A percentile compares a stretch with the other conserved stretches of the same genome.
phyloP scores from a whole-genome alignment of 805 yeast genomes.

The Candida xyloterini region DNA sequence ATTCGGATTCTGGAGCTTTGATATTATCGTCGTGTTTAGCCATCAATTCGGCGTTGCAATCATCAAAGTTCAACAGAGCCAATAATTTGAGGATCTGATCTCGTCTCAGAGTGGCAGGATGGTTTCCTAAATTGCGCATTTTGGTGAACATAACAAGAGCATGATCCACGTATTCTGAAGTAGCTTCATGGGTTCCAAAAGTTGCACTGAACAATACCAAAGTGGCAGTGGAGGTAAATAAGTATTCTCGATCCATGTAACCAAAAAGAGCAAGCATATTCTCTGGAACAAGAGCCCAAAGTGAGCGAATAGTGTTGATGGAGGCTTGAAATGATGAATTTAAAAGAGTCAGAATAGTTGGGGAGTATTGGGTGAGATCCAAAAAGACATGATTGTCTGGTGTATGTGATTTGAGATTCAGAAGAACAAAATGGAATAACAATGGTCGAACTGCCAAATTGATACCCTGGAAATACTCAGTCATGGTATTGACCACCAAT shows the following conservation, averaged over 20 bases:
- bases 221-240: conserved; percentile 75
- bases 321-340: conserved; percentile 81
- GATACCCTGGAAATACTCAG: conserved; percentile 81
- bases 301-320: conserved; percentile 65
- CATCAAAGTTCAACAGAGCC: conserved; percentile 64
- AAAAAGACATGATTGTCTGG: conserved; percentile 42
- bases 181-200: conserved; percentile 78
- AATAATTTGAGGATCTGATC: conserved; percentile 67
- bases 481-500: conserved; percentile 68
- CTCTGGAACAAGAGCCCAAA: conserved; percentile 73
- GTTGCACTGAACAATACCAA: conserved; percentile 71
- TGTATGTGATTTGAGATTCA: conserved; percentile 46
- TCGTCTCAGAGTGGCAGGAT: conserved; percentile 73
- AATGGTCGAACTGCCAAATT: conserved; percentile 76
- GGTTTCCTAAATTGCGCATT: conserved; percentile 75
- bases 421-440: conserved; percentile 70
- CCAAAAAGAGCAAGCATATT: conserved; percentile 85
- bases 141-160: conserved; percentile 65
- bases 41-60: conserved; percentile 55
- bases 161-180: conserved; percentile 68
- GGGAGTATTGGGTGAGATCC: conserved; percentile 65
- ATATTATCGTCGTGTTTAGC: conserved; percentile 54
- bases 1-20: conserved; percentile 20
- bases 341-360: conserved; percentile 61
- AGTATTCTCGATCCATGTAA: conserved; percentile 81